phyloP scores from a whole-genome alignment of 2,329 filamentous ascomycete genomes.

The Stenocarpella maydis region DNA sequence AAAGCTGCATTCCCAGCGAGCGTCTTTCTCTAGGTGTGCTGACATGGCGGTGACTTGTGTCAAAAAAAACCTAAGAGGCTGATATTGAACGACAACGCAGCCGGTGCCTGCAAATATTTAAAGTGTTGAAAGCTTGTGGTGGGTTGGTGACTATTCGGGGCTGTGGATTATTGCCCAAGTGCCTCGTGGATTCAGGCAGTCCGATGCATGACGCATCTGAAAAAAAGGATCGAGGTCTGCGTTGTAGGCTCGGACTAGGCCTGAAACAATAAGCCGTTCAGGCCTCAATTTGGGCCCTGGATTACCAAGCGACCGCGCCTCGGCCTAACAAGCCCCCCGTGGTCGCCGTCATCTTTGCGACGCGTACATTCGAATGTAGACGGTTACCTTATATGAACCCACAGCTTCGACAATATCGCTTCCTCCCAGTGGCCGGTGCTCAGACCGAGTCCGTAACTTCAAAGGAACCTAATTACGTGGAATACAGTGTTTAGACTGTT shows the following conservation, averaged over 20 bases:
- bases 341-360: too few relatives aligned
- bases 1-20: constrained; percentile 7
- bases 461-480: too few relatives aligned
- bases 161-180: not conserved
- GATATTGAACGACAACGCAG: too few relatives aligned
- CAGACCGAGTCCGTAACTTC: too few relatives aligned
- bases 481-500: too few relatives aligned
- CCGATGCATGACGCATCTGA: not conserved
- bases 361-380: too few relatives aligned
- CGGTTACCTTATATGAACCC: too few relatives aligned
- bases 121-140: not conserved
- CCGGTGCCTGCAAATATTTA: not conserved
- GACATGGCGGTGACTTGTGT: not conserved
- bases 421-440: too few relatives aligned
- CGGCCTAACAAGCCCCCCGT: not conserved
- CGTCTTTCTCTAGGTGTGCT: constrained; percentile 1
- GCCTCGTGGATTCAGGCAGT: not conserved
- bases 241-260: not conserved
- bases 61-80: not conserved
- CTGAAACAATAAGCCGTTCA: not conserved
- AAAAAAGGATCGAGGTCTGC: too few relatives aligned
- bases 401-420: too few relatives aligned
- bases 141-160: not conserved
- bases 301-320: constrained; percentile 1
- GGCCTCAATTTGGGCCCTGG: not conserved